Base-by-base conservation (phyloP, 2,329 filamentous ascomycete species). In the Venturiaceae sp. region DNA sequence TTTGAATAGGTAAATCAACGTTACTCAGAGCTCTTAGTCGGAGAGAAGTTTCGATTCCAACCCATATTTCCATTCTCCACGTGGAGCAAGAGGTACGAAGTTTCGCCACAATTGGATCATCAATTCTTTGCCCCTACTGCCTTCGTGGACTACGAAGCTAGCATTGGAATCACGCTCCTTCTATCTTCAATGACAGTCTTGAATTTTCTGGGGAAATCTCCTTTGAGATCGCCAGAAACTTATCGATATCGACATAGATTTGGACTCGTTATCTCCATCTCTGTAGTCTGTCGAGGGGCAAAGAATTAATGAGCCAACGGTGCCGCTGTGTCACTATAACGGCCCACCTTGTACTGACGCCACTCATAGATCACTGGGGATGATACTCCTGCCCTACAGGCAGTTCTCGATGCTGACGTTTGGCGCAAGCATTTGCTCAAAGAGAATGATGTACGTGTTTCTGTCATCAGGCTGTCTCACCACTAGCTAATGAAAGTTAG, bases 51-150 rank as follows among this genome's bases (percentile, higher is more conserved):
- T 83, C 92, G 4, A 94, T 99, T 74, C 94, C 94, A 11, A 95
- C 90, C 1, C 92, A 99, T 66, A 99, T 99, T 64, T 96, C 94
- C 11, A 99, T 99, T 82, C 83, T 99, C 19, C 94, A 99, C 78
- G 94, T 99, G 55, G 94, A 97, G 72, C 94, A 99, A 80, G 94
- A 99, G 80, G 88, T 90, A 74, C 67, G 75, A 32, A 67, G n/a
- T 28, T n/a, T n/a, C n/a, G n/a, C n/a, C n/a, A n/a, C n/a, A n/a
- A n/a, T n/a, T n/a, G n/a, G n/a, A n/a, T n/a, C n/a, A n/a, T n/a
- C n/a, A n/a, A n/a, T n/a, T n/a, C n/a, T n/a, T n/a, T n/a, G n/a
- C n/a, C n/a, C n/a, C n/a, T n/a, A n/a, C n/a, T n/a, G n/a, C n/a
- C n/a, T n/a, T n/a, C n/a, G n/a, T n/a, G n/a, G n/a, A n/a, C n/a